phyloP scores from a whole-genome alignment of 768 basidiomycete genomes.

The Xerocomus brunneocitrinus region DNA sequence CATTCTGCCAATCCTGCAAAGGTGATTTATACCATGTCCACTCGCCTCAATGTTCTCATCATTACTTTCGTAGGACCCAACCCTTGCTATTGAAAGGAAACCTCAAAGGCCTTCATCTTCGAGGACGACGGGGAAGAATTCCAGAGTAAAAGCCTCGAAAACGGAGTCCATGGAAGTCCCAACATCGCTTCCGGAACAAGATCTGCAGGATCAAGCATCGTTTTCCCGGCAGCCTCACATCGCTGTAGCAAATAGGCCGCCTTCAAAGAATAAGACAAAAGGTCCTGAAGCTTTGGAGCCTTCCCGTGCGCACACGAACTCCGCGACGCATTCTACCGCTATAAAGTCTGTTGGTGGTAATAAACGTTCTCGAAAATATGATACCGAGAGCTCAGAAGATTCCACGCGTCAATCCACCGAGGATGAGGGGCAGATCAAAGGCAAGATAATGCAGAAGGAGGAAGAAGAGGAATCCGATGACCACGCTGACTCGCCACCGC shows the following conservation, averaged over 20 bases:
- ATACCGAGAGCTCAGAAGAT: constrained; percentile 23
- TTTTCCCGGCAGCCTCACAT: constrained; percentile 9
- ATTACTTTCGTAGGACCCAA: constrained; percentile 3
- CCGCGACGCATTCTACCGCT: constrained; percentile 1
- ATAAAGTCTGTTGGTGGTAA: constrained; percentile 9
- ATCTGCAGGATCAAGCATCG: constrained; percentile 22
- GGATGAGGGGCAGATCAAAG: constrained; percentile 23
- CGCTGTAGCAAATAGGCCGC: not conserved
- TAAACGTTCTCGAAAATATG: constrained; percentile 23
- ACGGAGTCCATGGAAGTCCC: constrained; percentile 41
- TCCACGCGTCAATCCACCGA: constrained; percentile 16
- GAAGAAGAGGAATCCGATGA: constrained; percentile 38
- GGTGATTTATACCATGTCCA: constrained; percentile 9
- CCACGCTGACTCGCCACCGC: constrained; percentile 31
- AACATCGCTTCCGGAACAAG: constrained; percentile 59
- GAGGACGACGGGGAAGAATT: constrained; percentile 8
- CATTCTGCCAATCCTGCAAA: constrained; percentile 8
- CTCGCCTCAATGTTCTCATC: not conserved
- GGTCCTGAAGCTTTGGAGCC: not conserved
- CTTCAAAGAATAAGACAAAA: constrained; percentile 8
- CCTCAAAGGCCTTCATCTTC: constrained; percentile 9
- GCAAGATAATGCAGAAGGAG: constrained; percentile 1
- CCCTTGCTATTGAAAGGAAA: constrained; percentile 2
- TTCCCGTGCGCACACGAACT: constrained; percentile 3
- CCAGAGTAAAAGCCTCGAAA: constrained; percentile 12